These are phyloP conservation scores for Ophiostoma montium DNA, from an alignment of 2,329 filamentous ascomycete species.

Conservation along the genomic window DNA sequence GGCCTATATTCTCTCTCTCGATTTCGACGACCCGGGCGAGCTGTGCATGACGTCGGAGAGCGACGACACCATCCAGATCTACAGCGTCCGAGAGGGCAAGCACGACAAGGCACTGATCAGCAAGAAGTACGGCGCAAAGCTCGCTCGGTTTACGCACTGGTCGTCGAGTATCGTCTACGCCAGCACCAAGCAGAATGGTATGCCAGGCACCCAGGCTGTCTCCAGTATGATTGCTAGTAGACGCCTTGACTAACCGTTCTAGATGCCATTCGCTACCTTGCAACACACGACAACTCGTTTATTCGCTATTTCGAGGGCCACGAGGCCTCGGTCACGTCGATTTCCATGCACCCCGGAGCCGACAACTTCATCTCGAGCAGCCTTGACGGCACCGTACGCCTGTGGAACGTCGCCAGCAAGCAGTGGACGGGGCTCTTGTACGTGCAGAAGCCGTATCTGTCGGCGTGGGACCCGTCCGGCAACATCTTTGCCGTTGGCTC, in stretches of 20 bases:
- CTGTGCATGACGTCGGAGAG: conserved; percentile 81
- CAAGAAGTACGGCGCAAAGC: conserved; percentile 92
- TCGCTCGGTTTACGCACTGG: conserved; percentile 89
- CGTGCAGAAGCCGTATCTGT: conserved; percentile 66
- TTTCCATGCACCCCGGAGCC: conserved; percentile 70
- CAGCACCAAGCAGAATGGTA: conserved; percentile 85
- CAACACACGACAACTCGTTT: conserved; percentile 89
- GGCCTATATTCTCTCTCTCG: conserved; percentile 70
- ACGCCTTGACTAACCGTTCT: too few species aligned
- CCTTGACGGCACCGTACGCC: conserved; percentile 75
- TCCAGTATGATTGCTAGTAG: too few species aligned
- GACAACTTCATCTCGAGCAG: conserved; percentile 90
- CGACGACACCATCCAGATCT: conserved; percentile 92
- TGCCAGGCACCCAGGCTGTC: not conserved
- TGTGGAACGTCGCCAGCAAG: conserved; percentile 79
- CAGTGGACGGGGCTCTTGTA: conserved; percentile 69
- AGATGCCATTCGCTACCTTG: conserved; percentile 77
- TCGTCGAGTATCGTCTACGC: conserved; percentile 87
- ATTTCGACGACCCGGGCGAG: conserved; percentile 93
- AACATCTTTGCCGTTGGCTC: conserved; percentile 83
- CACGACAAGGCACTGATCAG: conserved; percentile 80
- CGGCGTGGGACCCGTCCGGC: conserved; percentile 84
- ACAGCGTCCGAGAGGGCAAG: conserved; percentile 81
- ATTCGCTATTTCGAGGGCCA: conserved; percentile 94
- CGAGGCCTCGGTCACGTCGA: conserved; percentile 65